phyloP scores from a whole-genome alignment of 768 basidiomycete species.

The Royoungia palumana region DNA sequence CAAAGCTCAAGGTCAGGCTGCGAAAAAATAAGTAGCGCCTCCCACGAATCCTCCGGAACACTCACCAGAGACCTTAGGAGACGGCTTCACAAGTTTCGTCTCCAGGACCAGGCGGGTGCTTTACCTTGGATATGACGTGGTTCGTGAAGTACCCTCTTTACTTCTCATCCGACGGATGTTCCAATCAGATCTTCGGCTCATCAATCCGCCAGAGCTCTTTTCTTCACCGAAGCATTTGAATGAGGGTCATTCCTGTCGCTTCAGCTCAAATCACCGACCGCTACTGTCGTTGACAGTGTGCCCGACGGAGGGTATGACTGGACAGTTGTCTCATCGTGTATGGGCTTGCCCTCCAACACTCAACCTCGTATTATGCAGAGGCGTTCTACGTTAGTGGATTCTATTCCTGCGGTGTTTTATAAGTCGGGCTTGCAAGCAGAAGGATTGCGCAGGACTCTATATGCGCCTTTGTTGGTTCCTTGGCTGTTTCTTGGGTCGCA shows the following conservation, averaged over 20 bases:
- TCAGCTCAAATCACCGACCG: background rate
- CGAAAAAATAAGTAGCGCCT: too few species aligned
- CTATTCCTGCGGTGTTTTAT: too few species aligned
- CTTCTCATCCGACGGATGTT: background rate
- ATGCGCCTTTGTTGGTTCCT: slow-evolving; percentile 33
- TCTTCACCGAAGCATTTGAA: background rate
- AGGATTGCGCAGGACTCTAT: slow-evolving; percentile 26
- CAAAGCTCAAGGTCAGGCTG: too few species aligned
- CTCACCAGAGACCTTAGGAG: too few species aligned
- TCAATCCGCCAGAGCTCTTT: background rate
- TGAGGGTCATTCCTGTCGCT: background rate
- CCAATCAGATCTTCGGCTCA: background rate
- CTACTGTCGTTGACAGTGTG: slow-evolving; percentile 4
- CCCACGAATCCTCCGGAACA: too few species aligned
- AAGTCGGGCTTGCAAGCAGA: too few species aligned
- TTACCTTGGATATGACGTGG: background rate
- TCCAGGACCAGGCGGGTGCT: background rate
- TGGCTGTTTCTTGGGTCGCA: slow-evolving; percentile 28
- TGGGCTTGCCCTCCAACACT: slow-evolving; percentile 1
- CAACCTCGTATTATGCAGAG: slow-evolving; percentile 8
- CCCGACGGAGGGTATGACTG: slow-evolving; percentile 35
- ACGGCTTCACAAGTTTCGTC: too few species aligned
- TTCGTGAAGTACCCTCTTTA: background rate
- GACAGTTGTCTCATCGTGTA: slow-evolving; percentile 31
- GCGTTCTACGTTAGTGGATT: slow-evolving; percentile 25